Base-by-base conservation (phyloP, 495 filamentous ascomycete genomes). In the Aspergillus steynii region DNA sequence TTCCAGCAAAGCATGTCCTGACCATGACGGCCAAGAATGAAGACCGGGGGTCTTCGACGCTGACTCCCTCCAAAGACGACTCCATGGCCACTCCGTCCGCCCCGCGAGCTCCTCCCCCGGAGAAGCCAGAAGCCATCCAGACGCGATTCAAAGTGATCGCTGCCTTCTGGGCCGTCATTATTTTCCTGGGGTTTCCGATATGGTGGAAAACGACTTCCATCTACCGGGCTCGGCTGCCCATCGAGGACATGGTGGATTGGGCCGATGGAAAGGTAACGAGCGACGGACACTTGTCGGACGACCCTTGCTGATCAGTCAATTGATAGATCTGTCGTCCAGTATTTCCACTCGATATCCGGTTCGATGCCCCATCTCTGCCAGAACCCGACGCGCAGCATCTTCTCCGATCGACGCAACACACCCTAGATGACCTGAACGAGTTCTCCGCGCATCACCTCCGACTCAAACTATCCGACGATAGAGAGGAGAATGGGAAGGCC, bases 121-220 rank as follows among this genome's bases (percentile, higher is more conserved):
- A 96, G 74, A 87, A 85, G 56, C 73, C 82, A 46, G 85, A 88
- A 61, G 86, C 87, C 55, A 77, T 90, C 26, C 83, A 82, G 67
- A 82, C 84, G 49, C 88, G 93, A 53, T 82, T 83, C 55, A 80
- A 76, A 56, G 89, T 98, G 50, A 88, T 99, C 65, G 73, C 90
- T 54, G 93, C 95, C 5, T 98, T 98, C 68, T 98, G 95, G 96
- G 79, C 84, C 25, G 86, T 97, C 15, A 91, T 96, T 12, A 70
- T 96, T 28, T 84, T 89, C 34, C 79, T 98, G 20, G 96, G 95
- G 20, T 75, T 98, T 61, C 95, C 95, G 64, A 88, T 96, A 86
- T 99, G 95, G 95, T 92, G 91, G 86, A 86, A 87, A 71, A 98
- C 95, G n/a, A 98, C 96, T 1, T 88, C 91, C 0, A 95, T 98